Percentiles rank a stretch among this genome's conserved stretches.
Conservation (phyloP, 768 basidiomycete species). For the Infundibulicybe gibba region DNA sequence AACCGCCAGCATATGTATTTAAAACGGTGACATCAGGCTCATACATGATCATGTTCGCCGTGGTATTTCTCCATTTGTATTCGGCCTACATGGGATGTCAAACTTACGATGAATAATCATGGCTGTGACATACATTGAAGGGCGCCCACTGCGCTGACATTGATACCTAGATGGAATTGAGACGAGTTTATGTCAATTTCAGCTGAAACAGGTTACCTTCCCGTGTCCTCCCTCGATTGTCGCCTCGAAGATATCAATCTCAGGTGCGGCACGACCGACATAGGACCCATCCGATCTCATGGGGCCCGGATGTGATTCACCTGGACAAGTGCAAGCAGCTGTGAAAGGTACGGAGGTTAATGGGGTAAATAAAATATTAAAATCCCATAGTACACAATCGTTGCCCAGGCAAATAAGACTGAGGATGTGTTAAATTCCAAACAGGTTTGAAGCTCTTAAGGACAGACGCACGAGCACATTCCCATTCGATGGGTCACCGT, state of each 20-base stretch:
- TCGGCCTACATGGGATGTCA: slow-evolving; percentile 33
- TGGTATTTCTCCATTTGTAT: slow-evolving; percentile 54
- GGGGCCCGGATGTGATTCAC: slow-evolving; percentile 41
- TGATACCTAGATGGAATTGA: slow-evolving; percentile 31
- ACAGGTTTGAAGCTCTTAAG: neutral
- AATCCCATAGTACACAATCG: slow-evolving; percentile 22
- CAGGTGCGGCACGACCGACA: slow-evolving; percentile 64
- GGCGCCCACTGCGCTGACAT: slow-evolving; percentile 54
- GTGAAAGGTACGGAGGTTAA: neutral
- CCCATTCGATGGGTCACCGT: slow-evolving; percentile 39
- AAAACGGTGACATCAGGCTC: slow-evolving; percentile 41
- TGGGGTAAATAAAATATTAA: neutral
- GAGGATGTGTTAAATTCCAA: neutral
- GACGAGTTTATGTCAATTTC: neutral
- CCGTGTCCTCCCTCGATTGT: slow-evolving; percentile 23
- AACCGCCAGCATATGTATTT: slow-evolving; percentile 63
- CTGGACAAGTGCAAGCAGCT: slow-evolving; percentile 39
- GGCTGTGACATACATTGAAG: slow-evolving; percentile 50
- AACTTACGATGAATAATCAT: slow-evolving; percentile 18
- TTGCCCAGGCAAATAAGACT: slow-evolving; percentile 72
- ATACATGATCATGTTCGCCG: slow-evolving; percentile 44
- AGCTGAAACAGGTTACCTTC: slow-evolving; percentile 9
- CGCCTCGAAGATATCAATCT: slow-evolving; percentile 72
- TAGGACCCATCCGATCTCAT: slow-evolving; percentile 45
- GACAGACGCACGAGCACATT: slow-evolving; percentile 29